Evolutionary conservation across 768 basidiomycete genomes (phyloP), one percentile per base, ranked within the genome.

Genomic region (Lentinula edodes): DNA sequence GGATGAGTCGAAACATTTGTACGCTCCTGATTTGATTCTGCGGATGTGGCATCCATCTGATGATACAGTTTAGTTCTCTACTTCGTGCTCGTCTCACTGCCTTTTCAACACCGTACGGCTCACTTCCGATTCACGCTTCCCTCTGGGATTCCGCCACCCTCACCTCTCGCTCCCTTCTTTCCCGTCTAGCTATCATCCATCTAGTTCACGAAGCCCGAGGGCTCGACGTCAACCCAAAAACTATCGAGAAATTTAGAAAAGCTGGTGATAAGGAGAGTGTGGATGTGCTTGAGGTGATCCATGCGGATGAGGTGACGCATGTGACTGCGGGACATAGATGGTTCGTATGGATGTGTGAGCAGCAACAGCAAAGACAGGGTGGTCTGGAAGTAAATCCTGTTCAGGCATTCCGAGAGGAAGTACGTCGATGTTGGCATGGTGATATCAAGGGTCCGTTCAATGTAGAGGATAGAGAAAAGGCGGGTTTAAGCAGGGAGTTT

Each of bases 1-100:
- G 38, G 92, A 94, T 73, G 91, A 94, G 69, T 85, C 85, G n/a
- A 90, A 91, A 69, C 91, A 91, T 70, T 93, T 91, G 78, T 83
- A 64, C 35, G 72, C 63, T 53, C 32, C 15, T 23, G 9, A 16
- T n/a, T 8, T 50, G 43, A 32, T 36, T 9, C n/a, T 13, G 15
- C 3, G 18, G 38, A 10, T 48, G 51, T 18, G 38, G 6, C 52
- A 56, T 9, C 45, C 52, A 56, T 9, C 45, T 56, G 61, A 15
- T 50, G 36, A 5, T 48, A 18, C 42, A 36, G 8, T 10, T 52
- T 9, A 82, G 81, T 64, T 78, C 86, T 0, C 75, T 92, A 2
- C 79, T 92, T 8, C 80, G 81, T 7, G 78, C 83, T 12, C 78
- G 90, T 16, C 78, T 93, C 10, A 75, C 78, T 32, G 86, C 84